These are phyloP conservation scores for Inga laurina DNA, from an alignment of 306 rosid genomes.

Conservation along the genomic window DNA sequence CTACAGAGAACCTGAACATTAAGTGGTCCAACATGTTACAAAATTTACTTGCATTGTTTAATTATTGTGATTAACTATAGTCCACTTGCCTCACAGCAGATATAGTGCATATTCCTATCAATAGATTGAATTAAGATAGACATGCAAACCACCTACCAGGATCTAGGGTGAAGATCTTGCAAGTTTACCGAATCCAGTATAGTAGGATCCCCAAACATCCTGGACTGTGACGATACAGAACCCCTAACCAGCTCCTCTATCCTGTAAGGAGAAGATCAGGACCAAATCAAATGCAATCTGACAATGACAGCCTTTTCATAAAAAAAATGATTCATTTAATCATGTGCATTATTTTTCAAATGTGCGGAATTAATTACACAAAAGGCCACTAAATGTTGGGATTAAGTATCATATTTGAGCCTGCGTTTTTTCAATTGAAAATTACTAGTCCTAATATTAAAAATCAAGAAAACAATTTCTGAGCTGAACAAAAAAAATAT, in stretches of 20 bases:
- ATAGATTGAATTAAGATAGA: background rate
- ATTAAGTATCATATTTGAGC: background rate
- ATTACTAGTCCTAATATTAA: background rate
- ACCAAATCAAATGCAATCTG: background rate
- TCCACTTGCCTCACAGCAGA: conserved; percentile 17
- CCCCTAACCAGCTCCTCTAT: conserved; percentile 66
- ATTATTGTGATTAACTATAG: conserved; percentile 12
- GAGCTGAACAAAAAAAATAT: background rate
- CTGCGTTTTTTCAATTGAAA: background rate
- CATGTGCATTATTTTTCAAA: background rate
- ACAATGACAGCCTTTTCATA: background rate
- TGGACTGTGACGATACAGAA: conserved; percentile 41
- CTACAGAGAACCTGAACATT: conserved; percentile 84
- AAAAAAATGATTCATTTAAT: background rate
- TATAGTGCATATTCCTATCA: conserved; percentile 8
- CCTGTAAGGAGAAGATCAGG: conserved; percentile 49
- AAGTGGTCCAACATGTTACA: conserved; percentile 29
- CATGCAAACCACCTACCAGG: conserved; percentile 57
- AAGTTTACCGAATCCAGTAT: conserved; percentile 54
- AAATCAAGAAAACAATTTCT: background rate
- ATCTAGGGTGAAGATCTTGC: conserved; percentile 72
- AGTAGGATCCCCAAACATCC: conserved; percentile 67
- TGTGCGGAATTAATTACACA: background rate
- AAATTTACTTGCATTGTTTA: conserved; percentile 17
- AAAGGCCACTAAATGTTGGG: background rate